These are phyloP conservation scores for Dacryopinax spathularia DNA, from an alignment of 768 basidiomycete species.

Conservation along the genomic window DNA sequence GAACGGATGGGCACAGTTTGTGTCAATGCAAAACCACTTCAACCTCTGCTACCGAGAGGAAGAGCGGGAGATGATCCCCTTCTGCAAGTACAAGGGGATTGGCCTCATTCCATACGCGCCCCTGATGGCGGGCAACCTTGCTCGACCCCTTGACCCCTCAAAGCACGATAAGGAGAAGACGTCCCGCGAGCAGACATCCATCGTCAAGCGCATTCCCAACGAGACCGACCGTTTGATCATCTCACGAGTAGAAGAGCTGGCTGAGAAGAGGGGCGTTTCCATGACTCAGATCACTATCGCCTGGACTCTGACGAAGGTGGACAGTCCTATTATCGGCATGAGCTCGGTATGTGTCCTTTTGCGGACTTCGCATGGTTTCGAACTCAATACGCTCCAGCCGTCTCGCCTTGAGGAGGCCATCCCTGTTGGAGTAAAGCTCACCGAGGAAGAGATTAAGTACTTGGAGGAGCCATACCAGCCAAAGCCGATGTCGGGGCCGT, in stretches of 20 bases:
- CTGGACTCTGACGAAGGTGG: conserved; percentile 16
- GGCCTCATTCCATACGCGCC: conserved; percentile 5
- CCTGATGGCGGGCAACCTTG: conserved; percentile 24
- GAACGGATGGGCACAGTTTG: conserved; percentile 13
- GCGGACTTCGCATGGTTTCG: not conserved
- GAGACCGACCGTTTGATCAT: conserved; percentile 17
- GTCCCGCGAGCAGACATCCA: not conserved
- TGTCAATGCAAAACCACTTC: conserved; percentile 17
- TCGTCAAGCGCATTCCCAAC: not conserved
- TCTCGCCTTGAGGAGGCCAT: not conserved
- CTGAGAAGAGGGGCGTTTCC: conserved; percentile 17
- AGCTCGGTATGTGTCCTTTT: not conserved
- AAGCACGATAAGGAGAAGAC: not conserved
- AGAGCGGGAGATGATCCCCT: conserved; percentile 17
- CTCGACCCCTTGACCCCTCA: conserved; percentile 21
- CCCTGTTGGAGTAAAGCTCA: conserved; percentile 11
- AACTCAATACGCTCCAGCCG: not conserved
- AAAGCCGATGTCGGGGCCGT: conserved; percentile 2
- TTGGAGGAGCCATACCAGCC: conserved; percentile 22
- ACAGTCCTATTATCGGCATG: not conserved
- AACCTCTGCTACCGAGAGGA: conserved; percentile 16
- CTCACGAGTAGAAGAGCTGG: conserved; percentile 18
- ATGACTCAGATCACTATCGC: conserved; percentile 25
- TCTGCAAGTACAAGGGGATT: conserved; percentile 5
- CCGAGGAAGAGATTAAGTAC: conserved; percentile 21